These are phyloP conservation scores for Ascochyta koolunga DNA, from an alignment of 2,329 filamentous ascomycete species.

Conservation along the genomic window DNA sequence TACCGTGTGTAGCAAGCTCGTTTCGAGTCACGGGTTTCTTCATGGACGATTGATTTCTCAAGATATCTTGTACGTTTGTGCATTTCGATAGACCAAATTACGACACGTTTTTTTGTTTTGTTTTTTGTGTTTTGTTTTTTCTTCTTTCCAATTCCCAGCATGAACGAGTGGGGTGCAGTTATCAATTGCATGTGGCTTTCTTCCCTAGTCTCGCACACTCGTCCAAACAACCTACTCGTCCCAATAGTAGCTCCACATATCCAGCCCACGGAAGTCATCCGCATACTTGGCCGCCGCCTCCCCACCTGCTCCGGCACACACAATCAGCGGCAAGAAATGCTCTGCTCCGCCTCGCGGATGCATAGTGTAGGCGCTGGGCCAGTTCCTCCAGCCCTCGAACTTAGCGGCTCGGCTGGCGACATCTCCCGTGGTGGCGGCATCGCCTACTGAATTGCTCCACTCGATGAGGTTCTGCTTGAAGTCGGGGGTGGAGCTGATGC, in stretches of 20 bases:
- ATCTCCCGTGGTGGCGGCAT: constrained; percentile 48
- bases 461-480: constrained; percentile 42
- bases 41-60: background rate
- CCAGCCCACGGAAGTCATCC: constrained; percentile 58
- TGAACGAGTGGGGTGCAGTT: no score
- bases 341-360: constrained; percentile 62
- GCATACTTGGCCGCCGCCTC: constrained; percentile 53
- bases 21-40: background rate
- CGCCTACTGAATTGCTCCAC: constrained; percentile 58
- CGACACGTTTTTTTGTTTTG: background rate
- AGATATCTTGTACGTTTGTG: background rate
- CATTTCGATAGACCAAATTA: background rate
- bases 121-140: background rate
- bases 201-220: no score
- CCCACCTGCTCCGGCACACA: constrained; percentile 60
- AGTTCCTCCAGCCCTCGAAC: constrained; percentile 56
- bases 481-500: constrained; percentile 26
- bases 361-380: constrained; percentile 59
- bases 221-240: no score
- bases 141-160: no score
- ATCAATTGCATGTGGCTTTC: no score
- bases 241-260: constrained; percentile 65
- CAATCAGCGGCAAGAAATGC: constrained; percentile 65
- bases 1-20: background rate
- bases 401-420: constrained; percentile 47